Percentiles rank a stretch among this genome's conserved stretches.
These are phyloP conservation scores for Chimonanthus salicifolius DNA, from an alignment of 164 flowering plant genomes.

Conservation along the genomic window DNA sequence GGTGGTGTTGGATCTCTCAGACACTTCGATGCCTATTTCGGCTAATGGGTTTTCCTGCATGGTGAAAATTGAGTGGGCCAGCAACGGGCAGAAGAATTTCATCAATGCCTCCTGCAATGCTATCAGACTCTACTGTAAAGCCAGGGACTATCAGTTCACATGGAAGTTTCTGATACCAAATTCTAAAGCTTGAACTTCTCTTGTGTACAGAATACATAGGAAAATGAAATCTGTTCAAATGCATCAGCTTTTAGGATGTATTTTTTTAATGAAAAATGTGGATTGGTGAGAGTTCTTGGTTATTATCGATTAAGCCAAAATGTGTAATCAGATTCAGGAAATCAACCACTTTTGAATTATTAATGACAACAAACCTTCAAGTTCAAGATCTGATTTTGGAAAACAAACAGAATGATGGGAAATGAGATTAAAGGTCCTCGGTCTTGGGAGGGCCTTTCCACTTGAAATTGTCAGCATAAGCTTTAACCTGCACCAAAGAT, in stretches of 20 bases:
- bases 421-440: constrained; percentile 12
- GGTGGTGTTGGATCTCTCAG: constrained; percentile 44
- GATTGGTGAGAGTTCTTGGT: not conserved
- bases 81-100: constrained; percentile 35
- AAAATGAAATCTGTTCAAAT: constrained; percentile 1
- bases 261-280: not conserved
- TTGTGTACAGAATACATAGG: not conserved
- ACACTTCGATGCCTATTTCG: constrained; percentile 21
- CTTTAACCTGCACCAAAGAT: constrained; percentile 17
- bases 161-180: constrained; percentile 64
- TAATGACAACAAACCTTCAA: not conserved
- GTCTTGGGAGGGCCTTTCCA: constrained; percentile 32
- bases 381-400: not conserved
- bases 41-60: constrained; percentile 59
- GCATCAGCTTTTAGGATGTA: not conserved
- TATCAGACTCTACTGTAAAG: constrained; percentile 42
- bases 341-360: not conserved
- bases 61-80: constrained; percentile 81
- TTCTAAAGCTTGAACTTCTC: constrained; percentile 11
- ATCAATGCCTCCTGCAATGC: constrained; percentile 60
- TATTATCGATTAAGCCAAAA: not conserved
- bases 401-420: not conserved
- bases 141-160: constrained; percentile 63
- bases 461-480: constrained; percentile 38
- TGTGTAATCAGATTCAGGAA: not conserved